Percentiles rank a stretch among this genome's conserved stretches.
Conservation (phyloP, 2,329 filamentous ascomycete genomes). For the Aspergillus tanneri region DNA sequence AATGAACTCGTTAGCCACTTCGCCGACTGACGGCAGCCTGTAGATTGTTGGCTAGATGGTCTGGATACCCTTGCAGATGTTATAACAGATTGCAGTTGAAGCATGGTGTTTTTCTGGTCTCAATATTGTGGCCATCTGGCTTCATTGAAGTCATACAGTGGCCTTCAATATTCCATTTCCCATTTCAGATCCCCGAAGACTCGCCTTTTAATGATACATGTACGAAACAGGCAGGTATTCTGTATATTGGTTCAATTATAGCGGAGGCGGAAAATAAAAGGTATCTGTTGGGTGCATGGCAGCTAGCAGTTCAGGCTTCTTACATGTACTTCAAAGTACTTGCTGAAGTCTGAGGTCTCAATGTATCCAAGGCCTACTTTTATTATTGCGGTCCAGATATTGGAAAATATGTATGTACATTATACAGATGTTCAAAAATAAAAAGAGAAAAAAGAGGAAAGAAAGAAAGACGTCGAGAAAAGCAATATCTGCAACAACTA, state of each 20-base stretch:
- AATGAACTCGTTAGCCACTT: slow-evolving; percentile 20
- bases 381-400: slow-evolving; percentile 16
- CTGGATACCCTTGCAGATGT: not conserved
- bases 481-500: slow-evolving; percentile 5
- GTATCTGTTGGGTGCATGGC: not conserved
- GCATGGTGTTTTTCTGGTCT: not conserved
- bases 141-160: too few relatives aligned
- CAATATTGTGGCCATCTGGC: not conserved
- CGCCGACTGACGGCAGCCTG: slow-evolving; percentile 8
- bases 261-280: not conserved
- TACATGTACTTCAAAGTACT: not conserved
- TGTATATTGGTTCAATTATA: not conserved
- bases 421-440: slow-evolving; percentile 21
- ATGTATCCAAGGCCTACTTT: slow-evolving; percentile 18
- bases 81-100: not conserved
- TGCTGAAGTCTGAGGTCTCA: not conserved
- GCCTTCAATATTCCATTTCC: too few relatives aligned
- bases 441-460: slow-evolving; percentile 14
- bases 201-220: not conserved
- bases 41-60: not conserved
- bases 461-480: slow-evolving; percentile 2
- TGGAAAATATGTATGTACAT: slow-evolving; percentile 22
- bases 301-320: not conserved
- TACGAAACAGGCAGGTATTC: not conserved
- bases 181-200: too few relatives aligned